Conservation (phyloP, 768 basidiomycete genomes). For the Lactifluus rugatus region DNA sequence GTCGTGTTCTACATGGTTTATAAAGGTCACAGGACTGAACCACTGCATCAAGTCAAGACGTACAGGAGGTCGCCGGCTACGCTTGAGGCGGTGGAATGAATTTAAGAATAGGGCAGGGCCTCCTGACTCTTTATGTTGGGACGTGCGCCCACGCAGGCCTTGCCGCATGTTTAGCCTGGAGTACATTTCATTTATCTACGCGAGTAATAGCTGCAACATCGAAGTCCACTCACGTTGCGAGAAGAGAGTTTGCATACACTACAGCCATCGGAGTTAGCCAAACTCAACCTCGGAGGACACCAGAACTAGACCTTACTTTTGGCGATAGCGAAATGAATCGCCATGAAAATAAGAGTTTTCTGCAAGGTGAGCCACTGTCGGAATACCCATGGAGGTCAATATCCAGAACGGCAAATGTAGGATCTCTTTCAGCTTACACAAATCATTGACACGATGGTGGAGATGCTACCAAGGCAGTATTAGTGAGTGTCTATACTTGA, state of each 20-base stretch:
- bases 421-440: slow-evolving; percentile 3
- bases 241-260: slow-evolving; percentile 20
- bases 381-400: neutral
- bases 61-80: neutral
- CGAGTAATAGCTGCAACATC: neutral
- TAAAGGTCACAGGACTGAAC: neutral
- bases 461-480: neutral
- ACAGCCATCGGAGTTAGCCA: neutral
- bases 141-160: slow-evolving; percentile 10
- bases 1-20: neutral
- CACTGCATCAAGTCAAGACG: neutral
- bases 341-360: slow-evolving; percentile 18
- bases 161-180: slow-evolving; percentile 17
- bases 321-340: slow-evolving; percentile 18
- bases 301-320: slow-evolving; percentile 11
- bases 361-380: slow-evolving; percentile 16
- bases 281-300: neutral
- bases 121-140: neutral
- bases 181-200: neutral
- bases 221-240: slow-evolving; percentile 15
- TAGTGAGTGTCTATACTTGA: neutral
- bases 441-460: slow-evolving; percentile 18
- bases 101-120: slow-evolving; percentile 11
- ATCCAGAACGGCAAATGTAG: neutral
- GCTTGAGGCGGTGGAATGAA: neutral